Evolutionary conservation across 371 early-diverging fungal genomes (phyloP).

Genomic region (Lichtheimia hyalospora): DNA sequence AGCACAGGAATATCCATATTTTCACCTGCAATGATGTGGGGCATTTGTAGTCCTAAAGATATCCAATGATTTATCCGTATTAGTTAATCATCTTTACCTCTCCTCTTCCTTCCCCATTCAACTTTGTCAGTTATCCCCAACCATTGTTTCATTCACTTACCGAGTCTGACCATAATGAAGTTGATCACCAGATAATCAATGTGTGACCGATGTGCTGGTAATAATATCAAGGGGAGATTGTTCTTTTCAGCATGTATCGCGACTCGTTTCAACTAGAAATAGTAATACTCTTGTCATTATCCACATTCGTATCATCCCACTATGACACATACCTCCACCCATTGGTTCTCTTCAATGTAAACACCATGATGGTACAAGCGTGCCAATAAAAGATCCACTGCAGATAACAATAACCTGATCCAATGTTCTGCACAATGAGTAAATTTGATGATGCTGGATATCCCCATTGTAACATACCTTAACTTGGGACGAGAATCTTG

Average conservation of each 20-base stretch:
- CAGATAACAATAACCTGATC: slow-evolving; percentile 63
- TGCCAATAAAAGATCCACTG: slow-evolving; percentile 71
- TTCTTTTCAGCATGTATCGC: slow-evolving; percentile 63
- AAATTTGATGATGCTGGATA: background rate
- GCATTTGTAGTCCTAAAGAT: slow-evolving; percentile 64
- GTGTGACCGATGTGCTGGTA: slow-evolving; percentile 87
- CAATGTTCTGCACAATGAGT: background rate
- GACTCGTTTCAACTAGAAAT: slow-evolving; percentile 49
- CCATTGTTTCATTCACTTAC: slow-evolving; percentile 16
- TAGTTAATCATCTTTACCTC: background rate
- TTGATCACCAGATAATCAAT: slow-evolving; percentile 82
- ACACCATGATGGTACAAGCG: slow-evolving; percentile 81
- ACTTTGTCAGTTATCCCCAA: too few species aligned
- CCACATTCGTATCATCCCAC: background rate
- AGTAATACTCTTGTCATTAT: background rate
- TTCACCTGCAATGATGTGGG: slow-evolving; percentile 88
- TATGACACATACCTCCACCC: slow-evolving; percentile 54
- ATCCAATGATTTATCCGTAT: background rate
- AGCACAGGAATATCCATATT: slow-evolving; percentile 82
- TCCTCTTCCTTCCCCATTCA: too few species aligned
- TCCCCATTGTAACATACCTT: slow-evolving; percentile 35
- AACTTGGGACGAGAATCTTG: slow-evolving; percentile 61
- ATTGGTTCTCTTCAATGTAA: slow-evolving; percentile 77
- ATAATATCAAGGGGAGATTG: slow-evolving; percentile 69
- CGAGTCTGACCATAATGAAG: slow-evolving; percentile 81